These are phyloP conservation scores for Stipa capillata DNA, from an alignment of 176 grass and related monocot genomes.

Conservation along the genomic window DNA sequence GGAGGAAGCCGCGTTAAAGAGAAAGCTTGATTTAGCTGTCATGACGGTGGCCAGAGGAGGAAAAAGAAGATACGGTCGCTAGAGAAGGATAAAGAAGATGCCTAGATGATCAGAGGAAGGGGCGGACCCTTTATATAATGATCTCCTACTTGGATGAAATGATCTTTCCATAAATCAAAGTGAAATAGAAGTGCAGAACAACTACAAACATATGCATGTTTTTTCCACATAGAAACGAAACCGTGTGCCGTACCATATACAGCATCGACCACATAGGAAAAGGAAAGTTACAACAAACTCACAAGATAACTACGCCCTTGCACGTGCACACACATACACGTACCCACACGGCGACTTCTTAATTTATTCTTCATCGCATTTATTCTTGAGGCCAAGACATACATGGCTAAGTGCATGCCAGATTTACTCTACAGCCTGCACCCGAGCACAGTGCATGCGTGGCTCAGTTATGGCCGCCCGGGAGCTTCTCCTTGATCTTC, in stretches of 20 bases:
- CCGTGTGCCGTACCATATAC: not conserved
- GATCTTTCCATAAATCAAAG: too few relatives aligned
- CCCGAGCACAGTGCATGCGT: not conserved
- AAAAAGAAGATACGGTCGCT: too few relatives aligned
- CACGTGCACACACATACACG: too few relatives aligned
- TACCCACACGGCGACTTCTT: not conserved
- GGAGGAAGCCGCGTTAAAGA: too few relatives aligned
- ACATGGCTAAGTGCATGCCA: too few relatives aligned
- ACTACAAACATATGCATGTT: not conserved
- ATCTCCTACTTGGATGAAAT: too few relatives aligned
- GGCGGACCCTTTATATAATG: too few relatives aligned
- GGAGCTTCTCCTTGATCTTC: conserved; percentile 73
- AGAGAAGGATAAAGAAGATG: too few relatives aligned
- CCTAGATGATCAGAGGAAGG: too few relatives aligned
- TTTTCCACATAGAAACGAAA: not conserved
- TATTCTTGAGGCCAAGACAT: too few relatives aligned
- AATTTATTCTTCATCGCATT: not conserved
- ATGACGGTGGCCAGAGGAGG: too few relatives aligned
- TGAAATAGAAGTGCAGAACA: not conserved
- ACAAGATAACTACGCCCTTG: not conserved
- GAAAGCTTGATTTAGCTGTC: too few relatives aligned
- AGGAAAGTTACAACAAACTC: not conserved
- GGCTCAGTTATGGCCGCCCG: conserved; percentile 27
- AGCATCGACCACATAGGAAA: not conserved
- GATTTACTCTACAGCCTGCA: not conserved